Conservation (phyloP, 192 early-diverging fungal species). For the Paraglomus brasilianum region DNA sequence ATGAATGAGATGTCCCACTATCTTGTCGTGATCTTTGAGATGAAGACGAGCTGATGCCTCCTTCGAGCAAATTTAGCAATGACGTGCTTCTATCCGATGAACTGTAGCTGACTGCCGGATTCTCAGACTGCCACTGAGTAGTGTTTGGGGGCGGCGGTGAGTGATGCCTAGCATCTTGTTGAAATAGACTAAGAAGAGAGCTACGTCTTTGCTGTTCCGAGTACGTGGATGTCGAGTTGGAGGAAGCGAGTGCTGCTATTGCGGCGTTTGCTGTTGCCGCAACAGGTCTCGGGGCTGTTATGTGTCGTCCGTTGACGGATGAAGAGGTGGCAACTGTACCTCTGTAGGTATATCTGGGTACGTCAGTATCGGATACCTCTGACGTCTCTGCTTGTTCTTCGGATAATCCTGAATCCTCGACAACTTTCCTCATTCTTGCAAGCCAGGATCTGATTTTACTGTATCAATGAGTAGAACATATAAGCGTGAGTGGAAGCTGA, state of each 20-base stretch:
- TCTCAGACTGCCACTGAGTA: background rate
- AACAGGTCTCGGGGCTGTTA: slow-evolving; percentile 22
- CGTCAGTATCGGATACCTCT: background rate
- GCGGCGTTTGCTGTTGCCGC: slow-evolving; percentile 6
- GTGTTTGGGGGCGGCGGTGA: background rate
- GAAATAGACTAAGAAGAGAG: slow-evolving; percentile 27
- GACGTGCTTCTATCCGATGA: slow-evolving; percentile 7
- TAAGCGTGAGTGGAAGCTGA: background rate
- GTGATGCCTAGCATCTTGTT: too few relatives aligned
- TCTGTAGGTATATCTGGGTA: background rate
- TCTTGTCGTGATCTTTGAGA: background rate
- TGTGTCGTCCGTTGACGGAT: slow-evolving; percentile 1
- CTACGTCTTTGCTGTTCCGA: slow-evolving; percentile 26
- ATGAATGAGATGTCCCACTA: slow-evolving; percentile 3
- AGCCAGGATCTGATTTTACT: background rate
- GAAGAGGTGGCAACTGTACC: background rate
- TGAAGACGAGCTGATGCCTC: background rate
- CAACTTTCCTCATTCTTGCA: background rate
- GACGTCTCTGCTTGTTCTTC: background rate
- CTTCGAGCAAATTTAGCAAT: slow-evolving; percentile 20
- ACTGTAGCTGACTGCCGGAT: background rate
- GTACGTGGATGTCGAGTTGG: too few relatives aligned
- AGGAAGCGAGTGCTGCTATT: slow-evolving; percentile 14
- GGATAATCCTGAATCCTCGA: background rate
- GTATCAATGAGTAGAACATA: background rate